Conservation (phyloP, 768 basidiomycete species). For the Mrakia hoshinonis region DNA sequence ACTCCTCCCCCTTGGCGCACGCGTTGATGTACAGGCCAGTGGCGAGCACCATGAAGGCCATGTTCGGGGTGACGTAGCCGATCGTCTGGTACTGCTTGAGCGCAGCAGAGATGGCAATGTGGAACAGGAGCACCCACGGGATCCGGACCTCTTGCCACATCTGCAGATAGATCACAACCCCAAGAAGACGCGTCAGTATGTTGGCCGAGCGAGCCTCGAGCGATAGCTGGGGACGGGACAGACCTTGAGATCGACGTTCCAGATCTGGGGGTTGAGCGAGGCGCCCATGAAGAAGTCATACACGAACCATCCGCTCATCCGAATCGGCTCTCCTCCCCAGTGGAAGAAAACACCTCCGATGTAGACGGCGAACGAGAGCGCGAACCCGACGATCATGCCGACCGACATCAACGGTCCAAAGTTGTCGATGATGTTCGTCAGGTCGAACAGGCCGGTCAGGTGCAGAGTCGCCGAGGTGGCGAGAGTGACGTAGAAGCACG, state of each 20-base stretch:
- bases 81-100: constrained; percentile 90
- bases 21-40: constrained; percentile 96
- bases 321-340: constrained; percentile 59
- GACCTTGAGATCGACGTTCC: constrained; percentile 86
- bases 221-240: no score
- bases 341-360: constrained; percentile 60
- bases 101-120: constrained; percentile 80
- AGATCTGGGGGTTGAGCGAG: constrained; percentile 82
- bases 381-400: constrained; percentile 83
- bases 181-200: no score
- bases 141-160: constrained; percentile 53
- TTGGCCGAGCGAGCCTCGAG: no score
- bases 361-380: constrained; percentile 73
- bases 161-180: no score
- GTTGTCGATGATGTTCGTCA: constrained; percentile 91
- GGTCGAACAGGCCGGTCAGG: constrained; percentile 58
- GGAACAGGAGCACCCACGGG: constrained; percentile 93
- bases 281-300: constrained; percentile 52
- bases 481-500: constrained; percentile 26
- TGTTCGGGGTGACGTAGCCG: constrained; percentile 90
- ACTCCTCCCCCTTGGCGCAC: constrained; percentile 56
- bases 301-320: constrained; percentile 90
- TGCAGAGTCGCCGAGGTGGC: constrained; percentile 21
- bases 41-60: constrained; percentile 91
- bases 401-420: constrained; percentile 94